phyloP scores from a whole-genome alignment of 768 basidiomycete species.

The Xerocomellus chrysenteron region DNA sequence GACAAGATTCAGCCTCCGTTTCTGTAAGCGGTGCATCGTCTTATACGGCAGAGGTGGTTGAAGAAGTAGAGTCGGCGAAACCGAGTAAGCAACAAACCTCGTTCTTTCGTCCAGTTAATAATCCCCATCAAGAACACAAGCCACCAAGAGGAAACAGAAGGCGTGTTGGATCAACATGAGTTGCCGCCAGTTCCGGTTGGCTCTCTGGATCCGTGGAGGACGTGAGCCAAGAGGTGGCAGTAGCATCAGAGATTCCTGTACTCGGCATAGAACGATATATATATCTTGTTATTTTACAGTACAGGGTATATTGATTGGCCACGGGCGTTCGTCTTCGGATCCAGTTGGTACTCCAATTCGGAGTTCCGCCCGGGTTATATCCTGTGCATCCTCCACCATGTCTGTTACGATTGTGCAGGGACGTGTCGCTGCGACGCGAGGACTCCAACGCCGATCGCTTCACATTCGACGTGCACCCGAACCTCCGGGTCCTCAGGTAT shows the following conservation, averaged over 20 bases:
- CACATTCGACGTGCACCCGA: conserved; percentile 44
- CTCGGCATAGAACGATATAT: conserved; percentile 23
- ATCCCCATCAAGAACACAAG: conserved; percentile 19
- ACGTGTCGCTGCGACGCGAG: not conserved
- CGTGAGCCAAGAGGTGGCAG: not conserved
- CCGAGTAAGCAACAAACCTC: conserved; percentile 24
- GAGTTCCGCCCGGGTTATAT: not conserved
- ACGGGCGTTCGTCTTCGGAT: not conserved
- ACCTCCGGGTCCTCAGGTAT: conserved; percentile 51
- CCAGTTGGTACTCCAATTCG: not conserved
- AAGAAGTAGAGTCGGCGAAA: conserved; percentile 28
- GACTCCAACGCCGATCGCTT: conserved; percentile 14
- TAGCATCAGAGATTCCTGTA: conserved; percentile 19
- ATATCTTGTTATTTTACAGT: conserved; percentile 24
- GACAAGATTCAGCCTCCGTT: conserved; percentile 29
- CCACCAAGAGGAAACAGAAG: conserved; percentile 24
- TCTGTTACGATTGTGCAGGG: conserved; percentile 1
- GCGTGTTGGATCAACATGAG: conserved; percentile 19
- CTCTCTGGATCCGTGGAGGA: not conserved
- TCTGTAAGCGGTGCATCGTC: conserved; percentile 35
- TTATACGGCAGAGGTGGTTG: conserved; percentile 27
- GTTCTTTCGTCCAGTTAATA: not conserved
- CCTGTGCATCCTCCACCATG: conserved; percentile 2
- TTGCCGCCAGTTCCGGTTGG: not conserved
- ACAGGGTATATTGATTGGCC: not conserved